These are phyloP conservation scores for Adansonia grandidieri DNA, from an alignment of 441 rosid species.

Conservation along the genomic window DNA sequence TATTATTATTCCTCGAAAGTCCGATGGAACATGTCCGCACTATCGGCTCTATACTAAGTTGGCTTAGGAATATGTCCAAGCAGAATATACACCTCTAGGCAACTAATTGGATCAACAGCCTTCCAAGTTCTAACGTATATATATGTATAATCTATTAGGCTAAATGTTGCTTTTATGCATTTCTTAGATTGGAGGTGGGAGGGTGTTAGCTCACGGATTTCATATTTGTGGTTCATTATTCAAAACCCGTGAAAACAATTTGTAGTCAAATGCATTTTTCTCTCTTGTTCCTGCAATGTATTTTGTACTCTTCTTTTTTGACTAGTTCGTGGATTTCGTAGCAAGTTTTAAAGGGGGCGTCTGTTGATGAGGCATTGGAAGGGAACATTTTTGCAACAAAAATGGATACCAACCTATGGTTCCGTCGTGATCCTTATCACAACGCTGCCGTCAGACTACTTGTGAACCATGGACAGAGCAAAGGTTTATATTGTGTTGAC, in stretches of 20 bases:
- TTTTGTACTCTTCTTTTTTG: neutral
- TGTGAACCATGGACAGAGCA: conserved; percentile 73
- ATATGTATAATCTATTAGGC: neutral
- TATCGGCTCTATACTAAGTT: conserved; percentile 75
- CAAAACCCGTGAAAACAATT: conserved; percentile 89
- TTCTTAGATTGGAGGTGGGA: conserved; percentile 76
- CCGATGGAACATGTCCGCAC: conserved; percentile 98
- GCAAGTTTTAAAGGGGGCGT: conserved; percentile 65
- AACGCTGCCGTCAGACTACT: conserved; percentile 77
- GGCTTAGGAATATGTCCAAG: conserved; percentile 58
- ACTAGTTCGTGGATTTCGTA: conserved; percentile 8
- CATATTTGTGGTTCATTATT: conserved; percentile 81
- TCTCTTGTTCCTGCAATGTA: conserved; percentile 45
- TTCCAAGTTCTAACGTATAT: conserved; percentile 11
- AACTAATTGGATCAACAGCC: neutral
- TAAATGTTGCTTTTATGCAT: conserved; percentile 15
- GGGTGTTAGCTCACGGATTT: conserved; percentile 73
- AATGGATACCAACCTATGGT: conserved; percentile 76
- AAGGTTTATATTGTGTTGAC: conserved; percentile 35
- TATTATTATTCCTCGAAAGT: conserved; percentile 76
- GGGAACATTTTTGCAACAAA: conserved; percentile 82
- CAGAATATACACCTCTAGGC: neutral
- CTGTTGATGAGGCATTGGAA: conserved; percentile 91
- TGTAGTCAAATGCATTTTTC: conserved; percentile 97
- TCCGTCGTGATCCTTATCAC: conserved; percentile 93